A percentile compares a stretch with the other conserved stretches of the same genome.
Evolutionary conservation across 805 yeast species (phyloP).

Genomic region (Wickerhamomyces kurtzmanii): DNA sequence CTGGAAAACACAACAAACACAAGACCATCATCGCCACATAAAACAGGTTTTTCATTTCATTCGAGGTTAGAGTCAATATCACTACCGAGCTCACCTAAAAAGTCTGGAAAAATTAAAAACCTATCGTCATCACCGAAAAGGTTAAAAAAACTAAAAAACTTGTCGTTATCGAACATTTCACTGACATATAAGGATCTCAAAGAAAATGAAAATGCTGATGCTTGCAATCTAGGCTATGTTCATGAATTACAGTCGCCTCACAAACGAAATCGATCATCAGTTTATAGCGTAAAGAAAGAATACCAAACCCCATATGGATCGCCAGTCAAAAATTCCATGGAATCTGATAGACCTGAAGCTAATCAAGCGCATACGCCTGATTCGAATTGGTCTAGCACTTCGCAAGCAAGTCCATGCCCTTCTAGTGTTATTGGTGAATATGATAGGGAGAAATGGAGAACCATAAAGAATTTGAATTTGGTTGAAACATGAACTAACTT

Average conservation of each 20-base stretch:
- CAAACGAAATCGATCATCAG: no score
- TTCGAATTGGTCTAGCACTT: slow-evolving; percentile 27
- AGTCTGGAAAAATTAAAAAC: slow-evolving; percentile 4
- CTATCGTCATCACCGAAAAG: slow-evolving; percentile 6
- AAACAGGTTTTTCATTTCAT: slow-evolving; percentile 11
- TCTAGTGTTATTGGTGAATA: slow-evolving; percentile 54
- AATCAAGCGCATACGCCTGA: slow-evolving; percentile 17
- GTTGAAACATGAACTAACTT: no score
- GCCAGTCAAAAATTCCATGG: slow-evolving; percentile 4
- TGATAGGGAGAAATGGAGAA: slow-evolving; percentile 58
- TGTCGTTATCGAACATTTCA: slow-evolving; percentile 16
- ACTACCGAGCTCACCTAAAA: slow-evolving; percentile 12
- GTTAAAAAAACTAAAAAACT: slow-evolving; percentile 11
- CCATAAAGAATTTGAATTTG: slow-evolving; percentile 28
- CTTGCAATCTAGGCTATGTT: slow-evolving; percentile 14
- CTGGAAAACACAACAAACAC: slow-evolving; percentile 3
- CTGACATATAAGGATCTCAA: slow-evolving; percentile 13
- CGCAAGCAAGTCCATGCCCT: slow-evolving; percentile 33
- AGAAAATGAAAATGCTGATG: slow-evolving; percentile 3
- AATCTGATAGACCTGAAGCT: slow-evolving; percentile 14
- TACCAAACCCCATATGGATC: slow-evolving; percentile 3
- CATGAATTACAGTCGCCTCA: slow-evolving; percentile 15
- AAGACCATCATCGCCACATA: slow-evolving; percentile 14
- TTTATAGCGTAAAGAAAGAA: no score
- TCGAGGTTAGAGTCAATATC: slow-evolving; percentile 4